Conservation (phyloP, 75 land plant genomes). For the Pinus taeda region DNA sequence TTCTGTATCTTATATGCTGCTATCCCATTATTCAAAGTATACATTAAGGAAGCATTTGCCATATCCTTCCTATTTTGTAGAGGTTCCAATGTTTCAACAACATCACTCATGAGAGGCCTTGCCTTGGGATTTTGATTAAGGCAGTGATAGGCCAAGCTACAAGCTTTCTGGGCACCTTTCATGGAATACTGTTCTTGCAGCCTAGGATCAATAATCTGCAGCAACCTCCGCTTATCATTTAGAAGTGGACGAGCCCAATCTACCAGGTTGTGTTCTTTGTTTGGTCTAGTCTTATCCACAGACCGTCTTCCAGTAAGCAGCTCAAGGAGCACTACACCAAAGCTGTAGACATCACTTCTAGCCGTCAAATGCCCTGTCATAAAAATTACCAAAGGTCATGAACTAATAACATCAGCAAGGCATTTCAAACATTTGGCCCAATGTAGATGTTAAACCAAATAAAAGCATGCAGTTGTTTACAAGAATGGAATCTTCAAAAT, state of each 20-base stretch:
- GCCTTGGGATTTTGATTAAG: constrained; percentile 71
- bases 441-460: background rate
- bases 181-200: constrained; percentile 65
- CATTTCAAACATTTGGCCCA: constrained; percentile 1
- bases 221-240: constrained; percentile 54
- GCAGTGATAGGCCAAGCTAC: constrained; percentile 67
- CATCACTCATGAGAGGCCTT: constrained; percentile 77
- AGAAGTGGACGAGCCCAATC: constrained; percentile 76
- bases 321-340: constrained; percentile 73
- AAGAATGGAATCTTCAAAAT: background rate
- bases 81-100: constrained; percentile 68
- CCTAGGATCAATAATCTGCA: constrained; percentile 62
- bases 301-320: constrained; percentile 71
- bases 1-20: constrained; percentile 8
- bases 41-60: constrained; percentile 15
- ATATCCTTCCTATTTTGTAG: constrained; percentile 39
- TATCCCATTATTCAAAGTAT: constrained; percentile 9
- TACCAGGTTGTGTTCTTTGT: constrained; percentile 62
- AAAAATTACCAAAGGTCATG: background rate
- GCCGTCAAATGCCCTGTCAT: constrained; percentile 70
- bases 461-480: background rate
- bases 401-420: background rate
- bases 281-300: constrained; percentile 65
- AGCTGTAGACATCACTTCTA: constrained; percentile 80
- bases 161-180: constrained; percentile 73